A percentile compares a stretch with the other conserved stretches of the same genome.
Evolutionary conservation across 1,139 yeast genomes (phyloP).

Genomic region (Hyphopichia pseudoburtonii): DNA sequence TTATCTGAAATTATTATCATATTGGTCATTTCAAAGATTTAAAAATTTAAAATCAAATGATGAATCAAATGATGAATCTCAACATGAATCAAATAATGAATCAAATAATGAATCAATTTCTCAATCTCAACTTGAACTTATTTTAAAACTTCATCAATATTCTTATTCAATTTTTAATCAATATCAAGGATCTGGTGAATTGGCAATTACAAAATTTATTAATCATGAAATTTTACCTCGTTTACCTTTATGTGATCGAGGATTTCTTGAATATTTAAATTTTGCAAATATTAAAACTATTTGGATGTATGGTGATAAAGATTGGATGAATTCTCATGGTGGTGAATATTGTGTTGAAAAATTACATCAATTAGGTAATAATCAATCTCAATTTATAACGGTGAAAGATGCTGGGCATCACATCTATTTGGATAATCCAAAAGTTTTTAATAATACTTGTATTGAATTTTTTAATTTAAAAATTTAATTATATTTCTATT

Average conservation of each 20-base stretch:
- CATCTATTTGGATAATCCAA: slow-evolving; percentile 40
- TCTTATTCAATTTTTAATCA: slow-evolving; percentile 47
- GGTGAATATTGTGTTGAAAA: slow-evolving; percentile 35
- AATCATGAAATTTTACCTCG: slow-evolving; percentile 42
- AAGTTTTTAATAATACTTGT: slow-evolving; percentile 27
- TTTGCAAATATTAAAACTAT: slow-evolving; percentile 24
- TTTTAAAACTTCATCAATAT: slow-evolving; percentile 41
- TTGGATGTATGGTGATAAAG: slow-evolving; percentile 46
- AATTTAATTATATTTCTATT: neutral
- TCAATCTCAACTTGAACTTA: slow-evolving; percentile 19
- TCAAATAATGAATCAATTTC: slow-evolving; percentile 10
- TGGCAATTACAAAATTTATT: slow-evolving; percentile 44
- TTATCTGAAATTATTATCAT: slow-evolving; percentile 41
- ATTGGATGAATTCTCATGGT: slow-evolving; percentile 47
- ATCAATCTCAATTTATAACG: slow-evolving; percentile 20
- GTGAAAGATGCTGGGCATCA: slow-evolving; percentile 46
- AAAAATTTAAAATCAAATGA: slow-evolving; percentile 25
- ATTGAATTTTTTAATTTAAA: slow-evolving; percentile 23
- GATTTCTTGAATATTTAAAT: slow-evolving; percentile 30
- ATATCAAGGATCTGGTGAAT: slow-evolving; percentile 45
- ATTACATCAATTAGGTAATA: slow-evolving; percentile 17
- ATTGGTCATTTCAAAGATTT: slow-evolving; percentile 45
- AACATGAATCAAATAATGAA: neutral
- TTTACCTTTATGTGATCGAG: slow-evolving; percentile 44
- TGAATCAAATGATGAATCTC: too few species aligned